Conservation (phyloP, 768 basidiomycete genomes). For the Russula sp. region DNA sequence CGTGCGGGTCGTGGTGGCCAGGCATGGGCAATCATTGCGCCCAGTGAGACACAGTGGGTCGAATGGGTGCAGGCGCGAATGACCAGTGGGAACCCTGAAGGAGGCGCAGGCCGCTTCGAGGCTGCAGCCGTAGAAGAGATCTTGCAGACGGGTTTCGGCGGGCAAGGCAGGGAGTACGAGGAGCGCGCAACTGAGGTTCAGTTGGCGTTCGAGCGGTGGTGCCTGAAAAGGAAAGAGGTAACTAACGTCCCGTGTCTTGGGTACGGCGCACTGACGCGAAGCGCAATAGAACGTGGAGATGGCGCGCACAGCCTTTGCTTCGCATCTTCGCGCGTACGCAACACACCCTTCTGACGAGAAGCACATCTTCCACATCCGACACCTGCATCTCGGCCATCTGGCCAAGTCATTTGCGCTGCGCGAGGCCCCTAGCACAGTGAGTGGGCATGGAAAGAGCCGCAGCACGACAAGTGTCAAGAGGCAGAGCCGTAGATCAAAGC, state of each 20-base stretch:
- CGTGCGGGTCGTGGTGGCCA: conserved; percentile 94
- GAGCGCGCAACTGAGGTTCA: conserved; percentile 92
- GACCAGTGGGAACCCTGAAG: conserved; percentile 41
- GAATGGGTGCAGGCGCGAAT: conserved; percentile 85
- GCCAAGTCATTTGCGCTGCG: conserved; percentile 90
- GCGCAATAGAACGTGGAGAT: conserved; percentile 58
- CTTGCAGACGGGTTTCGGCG: conserved; percentile 79
- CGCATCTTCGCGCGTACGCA: conserved; percentile 93
- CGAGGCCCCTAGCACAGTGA: conserved; percentile 61
- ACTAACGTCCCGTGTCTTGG: no score
- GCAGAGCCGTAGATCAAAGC: conserved; percentile 15
- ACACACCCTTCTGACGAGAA: conserved; percentile 96
- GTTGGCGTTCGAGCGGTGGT: conserved; percentile 93
- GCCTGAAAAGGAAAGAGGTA: conserved; percentile 65
- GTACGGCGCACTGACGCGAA: background rate
- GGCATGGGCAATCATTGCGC: conserved; percentile 88
- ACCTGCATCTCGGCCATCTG: conserved; percentile 90
- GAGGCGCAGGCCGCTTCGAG: conserved; percentile 45
- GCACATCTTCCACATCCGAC: conserved; percentile 91
- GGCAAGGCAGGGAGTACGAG: conserved; percentile 74
- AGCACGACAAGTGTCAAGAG: conserved; percentile 21
- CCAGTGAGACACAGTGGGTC: conserved; percentile 86
- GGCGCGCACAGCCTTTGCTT: conserved; percentile 82
- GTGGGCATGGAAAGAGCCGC: conserved; percentile 20
- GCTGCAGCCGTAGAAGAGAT: conserved; percentile 64